Evolutionary conservation across 257 asterid species (phyloP).

Genomic region (Fraxinus americana): DNA sequence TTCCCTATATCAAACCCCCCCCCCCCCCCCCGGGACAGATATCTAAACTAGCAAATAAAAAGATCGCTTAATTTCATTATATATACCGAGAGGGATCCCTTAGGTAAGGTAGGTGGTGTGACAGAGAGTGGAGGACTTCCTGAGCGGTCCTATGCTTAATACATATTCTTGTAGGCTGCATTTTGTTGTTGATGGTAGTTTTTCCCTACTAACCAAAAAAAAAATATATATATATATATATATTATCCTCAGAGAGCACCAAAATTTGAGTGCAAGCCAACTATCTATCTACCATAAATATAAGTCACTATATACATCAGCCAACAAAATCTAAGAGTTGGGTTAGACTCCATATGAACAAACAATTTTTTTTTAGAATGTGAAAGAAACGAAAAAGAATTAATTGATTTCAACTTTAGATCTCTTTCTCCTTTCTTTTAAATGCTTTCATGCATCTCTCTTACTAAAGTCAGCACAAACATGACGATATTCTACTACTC

Average conservation of each 20-base stretch:
- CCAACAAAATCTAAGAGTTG: not conserved
- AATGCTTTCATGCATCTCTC: no score
- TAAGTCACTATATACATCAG: not conserved
- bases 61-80: not conserved
- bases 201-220: not conserved
- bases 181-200: not conserved
- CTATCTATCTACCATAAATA: not conserved
- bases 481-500: no score
- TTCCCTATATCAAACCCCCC: not conserved
- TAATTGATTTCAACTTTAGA: no score
- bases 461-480: no score
- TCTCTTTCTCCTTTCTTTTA: no score
- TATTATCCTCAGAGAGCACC: not conserved
- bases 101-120: not conserved
- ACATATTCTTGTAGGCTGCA: not conserved
- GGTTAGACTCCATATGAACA: not conserved
- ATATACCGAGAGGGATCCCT: not conserved
- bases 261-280: not conserved
- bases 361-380: not conserved
- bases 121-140: not conserved
- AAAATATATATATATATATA: no score
- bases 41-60: no score
- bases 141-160: not conserved
- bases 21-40: no score
- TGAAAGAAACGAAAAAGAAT: not conserved